Evolutionary conservation across 2,329 filamentous ascomycete species (phyloP).

Genomic region (Davidsoniella virescens): DNA sequence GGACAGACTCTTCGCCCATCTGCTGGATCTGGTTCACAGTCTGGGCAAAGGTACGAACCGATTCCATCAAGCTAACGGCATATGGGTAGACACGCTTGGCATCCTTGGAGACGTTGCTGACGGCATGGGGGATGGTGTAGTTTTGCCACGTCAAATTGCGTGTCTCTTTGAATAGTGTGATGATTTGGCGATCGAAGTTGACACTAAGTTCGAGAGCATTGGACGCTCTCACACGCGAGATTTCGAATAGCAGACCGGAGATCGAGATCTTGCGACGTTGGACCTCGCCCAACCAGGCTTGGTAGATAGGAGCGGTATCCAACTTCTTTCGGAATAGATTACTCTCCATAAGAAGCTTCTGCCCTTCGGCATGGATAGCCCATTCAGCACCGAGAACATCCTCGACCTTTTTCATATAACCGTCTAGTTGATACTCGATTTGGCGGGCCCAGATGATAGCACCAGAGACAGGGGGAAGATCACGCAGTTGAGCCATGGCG

Average conservation of each 20-base stretch:
- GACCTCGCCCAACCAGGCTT: conserved; percentile 88
- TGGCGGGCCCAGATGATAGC: conserved; percentile 96
- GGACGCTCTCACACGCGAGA: conserved; percentile 73
- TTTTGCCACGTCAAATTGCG: conserved; percentile 91
- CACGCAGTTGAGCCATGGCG: conserved; percentile 92
- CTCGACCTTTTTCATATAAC: conserved; percentile 98
- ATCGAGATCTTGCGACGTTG: conserved; percentile 80
- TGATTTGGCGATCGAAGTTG: conserved; percentile 95
- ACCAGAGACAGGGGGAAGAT: conserved; percentile 87
- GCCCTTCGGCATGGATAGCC: conserved; percentile 85
- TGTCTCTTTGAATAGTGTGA: conserved; percentile 96
- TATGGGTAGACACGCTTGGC: conserved; percentile 98
- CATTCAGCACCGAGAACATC: conserved; percentile 90
- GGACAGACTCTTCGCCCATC: conserved; percentile 73
- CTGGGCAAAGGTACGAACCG: conserved; percentile 82
- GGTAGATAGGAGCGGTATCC: conserved; percentile 83
- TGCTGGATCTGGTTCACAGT: conserved; percentile 68
- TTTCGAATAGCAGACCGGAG: conserved; percentile 78
- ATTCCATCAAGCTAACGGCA: conserved; percentile 96
- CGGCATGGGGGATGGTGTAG: conserved; percentile 82
- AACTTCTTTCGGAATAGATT: conserved; percentile 92
- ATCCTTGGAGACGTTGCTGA: conserved; percentile 93
- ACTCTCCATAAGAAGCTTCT: conserved; percentile 83
- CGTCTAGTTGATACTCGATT: conserved; percentile 88
- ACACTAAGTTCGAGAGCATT: conserved; percentile 76